Evolutionary conservation across 2,329 filamentous ascomycete genomes (phyloP).

Genomic region (Xylariaceae sp.): DNA sequence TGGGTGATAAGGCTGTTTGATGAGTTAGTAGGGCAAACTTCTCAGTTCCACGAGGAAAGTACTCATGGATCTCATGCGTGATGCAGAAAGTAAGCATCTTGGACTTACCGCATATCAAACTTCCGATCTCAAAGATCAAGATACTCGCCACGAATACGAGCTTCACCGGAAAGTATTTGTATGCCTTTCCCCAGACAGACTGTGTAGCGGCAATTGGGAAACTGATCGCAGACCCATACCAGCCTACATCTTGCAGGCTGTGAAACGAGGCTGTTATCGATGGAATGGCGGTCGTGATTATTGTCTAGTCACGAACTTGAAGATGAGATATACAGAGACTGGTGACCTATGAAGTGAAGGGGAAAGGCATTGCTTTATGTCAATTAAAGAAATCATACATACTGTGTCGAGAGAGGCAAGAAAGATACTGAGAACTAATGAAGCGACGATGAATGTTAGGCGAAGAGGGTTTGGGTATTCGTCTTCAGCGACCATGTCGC

Average conservation of each 20-base stretch:
- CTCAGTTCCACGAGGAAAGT: background rate
- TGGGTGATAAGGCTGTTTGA: conserved; percentile 13
- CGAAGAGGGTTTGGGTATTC: conserved; percentile 39
- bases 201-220: conserved; percentile 29
- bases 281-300: conserved; percentile 33
- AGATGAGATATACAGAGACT: no score
- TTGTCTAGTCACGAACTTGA: conserved; percentile 43
- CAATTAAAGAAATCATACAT: no score
- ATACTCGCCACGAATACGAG: conserved; percentile 27
- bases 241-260: conserved; percentile 37
- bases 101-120: conserved; percentile 25
- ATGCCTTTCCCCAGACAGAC: conserved; percentile 30
- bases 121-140: conserved; percentile 35
- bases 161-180: conserved; percentile 34
- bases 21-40: background rate
- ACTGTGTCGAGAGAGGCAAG: conserved; percentile 46
- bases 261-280: conserved; percentile 32
- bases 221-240: conserved; percentile 37
- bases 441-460: conserved; percentile 42
- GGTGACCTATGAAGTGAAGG: no score
- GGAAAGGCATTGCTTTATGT: no score
- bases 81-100: background rate
- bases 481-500: conserved; percentile 17
- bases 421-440: conserved; percentile 47
- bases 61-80: background rate